phyloP scores from a whole-genome alignment of 148 eudicot species.

The Rhododendron henanense region DNA sequence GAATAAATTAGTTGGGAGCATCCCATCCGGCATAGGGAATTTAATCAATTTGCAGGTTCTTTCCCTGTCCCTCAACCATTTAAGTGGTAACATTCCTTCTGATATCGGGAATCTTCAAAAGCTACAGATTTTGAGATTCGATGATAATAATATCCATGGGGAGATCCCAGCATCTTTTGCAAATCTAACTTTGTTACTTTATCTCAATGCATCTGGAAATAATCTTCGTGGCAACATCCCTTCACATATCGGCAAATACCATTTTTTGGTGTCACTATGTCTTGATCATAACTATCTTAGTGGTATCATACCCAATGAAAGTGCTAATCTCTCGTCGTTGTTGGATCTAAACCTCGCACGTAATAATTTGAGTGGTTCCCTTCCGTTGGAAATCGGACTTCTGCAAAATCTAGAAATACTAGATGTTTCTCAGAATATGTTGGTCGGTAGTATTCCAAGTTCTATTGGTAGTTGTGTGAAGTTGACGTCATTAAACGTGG shows the following conservation, averaged over 20 bases:
- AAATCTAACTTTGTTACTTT: background rate
- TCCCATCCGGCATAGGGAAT: background rate
- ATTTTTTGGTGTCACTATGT: background rate
- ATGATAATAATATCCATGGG: background rate
- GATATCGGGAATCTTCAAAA: background rate
- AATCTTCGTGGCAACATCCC: background rate
- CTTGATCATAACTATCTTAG: background rate
- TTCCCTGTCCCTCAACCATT: background rate
- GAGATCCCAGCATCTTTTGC: background rate
- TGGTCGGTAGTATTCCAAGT: too few species aligned
- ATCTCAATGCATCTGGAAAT: background rate
- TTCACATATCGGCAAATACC: background rate
- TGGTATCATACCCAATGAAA: background rate
- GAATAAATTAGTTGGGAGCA: background rate
- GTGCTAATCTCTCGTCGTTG: background rate
- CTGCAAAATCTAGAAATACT: too few species aligned
- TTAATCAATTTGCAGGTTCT: background rate
- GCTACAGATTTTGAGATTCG: background rate
- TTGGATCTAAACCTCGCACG: too few species aligned
- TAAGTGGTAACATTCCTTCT: background rate
- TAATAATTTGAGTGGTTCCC: too few species aligned
- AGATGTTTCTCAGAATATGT: too few species aligned
- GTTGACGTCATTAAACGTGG: too few species aligned
- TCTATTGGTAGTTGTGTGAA: too few species aligned
- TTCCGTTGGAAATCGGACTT: too few species aligned